A percentile compares a stretch with the other conserved stretches of the same genome.
Conservation (phyloP, 495 filamentous ascomycete species). For the Sordaria brevicollis region DNA sequence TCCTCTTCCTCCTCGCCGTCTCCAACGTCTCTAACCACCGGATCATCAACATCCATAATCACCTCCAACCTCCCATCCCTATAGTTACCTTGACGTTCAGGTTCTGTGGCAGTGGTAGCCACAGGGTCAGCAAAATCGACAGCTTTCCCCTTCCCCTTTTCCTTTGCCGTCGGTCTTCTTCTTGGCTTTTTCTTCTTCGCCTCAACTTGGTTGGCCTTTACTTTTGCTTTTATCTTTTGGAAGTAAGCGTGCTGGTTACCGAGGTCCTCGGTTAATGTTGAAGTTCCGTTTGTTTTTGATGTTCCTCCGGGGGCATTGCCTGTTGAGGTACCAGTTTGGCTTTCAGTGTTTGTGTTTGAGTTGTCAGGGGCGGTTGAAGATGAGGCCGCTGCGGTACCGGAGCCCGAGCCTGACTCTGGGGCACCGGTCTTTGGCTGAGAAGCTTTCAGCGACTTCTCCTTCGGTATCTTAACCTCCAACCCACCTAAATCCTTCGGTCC, state of each 20-base stretch:
- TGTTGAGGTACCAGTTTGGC: too few relatives aligned
- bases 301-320: too few relatives aligned
- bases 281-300: too few relatives aligned
- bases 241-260: too few relatives aligned
- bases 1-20: background rate
- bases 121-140: background rate
- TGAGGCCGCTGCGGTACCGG: background rate
- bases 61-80: too few relatives aligned
- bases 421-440: background rate
- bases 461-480: slow-evolving; percentile 6
- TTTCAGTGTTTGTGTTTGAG: too few relatives aligned
- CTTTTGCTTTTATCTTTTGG: too few relatives aligned
- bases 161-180: background rate
- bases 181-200: background rate
- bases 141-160: background rate
- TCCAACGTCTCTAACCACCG: too few relatives aligned
- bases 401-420: background rate
- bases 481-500: slow-evolving; percentile 13
- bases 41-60: too few relatives aligned
- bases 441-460: background rate
- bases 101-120: accelerated
- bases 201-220: too few relatives aligned
- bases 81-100: too few relatives aligned
- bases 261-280: too few relatives aligned
- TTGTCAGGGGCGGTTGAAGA: background rate